Evolutionary conservation across 306 rosid species (phyloP).

Genomic region (Mucuna pruriens): DNA sequence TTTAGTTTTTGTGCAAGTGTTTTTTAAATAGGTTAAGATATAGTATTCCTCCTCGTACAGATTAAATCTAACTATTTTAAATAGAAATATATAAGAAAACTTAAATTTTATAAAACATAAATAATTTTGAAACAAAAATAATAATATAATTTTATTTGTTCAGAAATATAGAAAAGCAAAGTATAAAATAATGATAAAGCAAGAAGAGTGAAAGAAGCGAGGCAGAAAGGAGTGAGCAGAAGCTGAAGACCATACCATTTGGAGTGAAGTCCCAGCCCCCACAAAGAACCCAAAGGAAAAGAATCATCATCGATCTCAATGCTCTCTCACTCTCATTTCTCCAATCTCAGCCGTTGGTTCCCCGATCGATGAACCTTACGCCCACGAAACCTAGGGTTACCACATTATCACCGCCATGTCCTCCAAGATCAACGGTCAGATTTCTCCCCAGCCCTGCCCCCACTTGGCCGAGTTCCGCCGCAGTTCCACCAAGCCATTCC

Average conservation of each 20-base stretch:
- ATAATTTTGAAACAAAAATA: too few species aligned
- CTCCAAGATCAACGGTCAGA: constrained; percentile 70
- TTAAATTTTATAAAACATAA: too few species aligned
- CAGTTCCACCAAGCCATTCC: constrained; percentile 77
- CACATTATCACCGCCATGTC: constrained; percentile 64
- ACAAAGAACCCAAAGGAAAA: background rate
- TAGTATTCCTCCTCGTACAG: too few species aligned
- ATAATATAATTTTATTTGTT: background rate
- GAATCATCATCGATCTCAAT: constrained; percentile 44
- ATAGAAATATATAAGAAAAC: too few species aligned
- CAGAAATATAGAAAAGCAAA: background rate
- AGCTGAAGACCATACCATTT: background rate
- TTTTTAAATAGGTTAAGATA: too few species aligned
- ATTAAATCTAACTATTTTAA: too few species aligned
- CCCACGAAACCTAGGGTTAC: constrained; percentile 55
- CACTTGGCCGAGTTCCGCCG: constrained; percentile 79
- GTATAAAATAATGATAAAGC: background rate
- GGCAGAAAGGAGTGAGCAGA: background rate
- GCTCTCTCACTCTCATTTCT: constrained; percentile 43
- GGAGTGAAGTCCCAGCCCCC: constrained; percentile 10
- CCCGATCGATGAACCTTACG: constrained; percentile 53
- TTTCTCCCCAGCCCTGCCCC: constrained; percentile 67
- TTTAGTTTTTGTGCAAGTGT: too few species aligned
- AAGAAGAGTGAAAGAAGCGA: background rate
- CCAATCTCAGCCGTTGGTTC: constrained; percentile 65